Base-by-base conservation (phyloP, 768 basidiomycete species). In the Termitomyces sp. region DNA sequence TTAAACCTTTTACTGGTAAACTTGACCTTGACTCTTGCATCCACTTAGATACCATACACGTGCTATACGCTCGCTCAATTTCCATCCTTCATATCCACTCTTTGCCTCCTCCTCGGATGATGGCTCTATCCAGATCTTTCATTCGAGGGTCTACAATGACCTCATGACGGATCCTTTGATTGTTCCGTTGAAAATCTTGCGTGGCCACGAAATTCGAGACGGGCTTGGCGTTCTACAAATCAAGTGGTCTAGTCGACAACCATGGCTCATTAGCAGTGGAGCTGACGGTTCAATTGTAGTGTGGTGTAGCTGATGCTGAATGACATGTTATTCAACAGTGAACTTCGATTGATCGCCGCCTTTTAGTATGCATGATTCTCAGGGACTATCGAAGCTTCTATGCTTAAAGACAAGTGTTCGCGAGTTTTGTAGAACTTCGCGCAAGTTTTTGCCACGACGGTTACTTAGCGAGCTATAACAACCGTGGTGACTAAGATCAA, bases 21-120 rank as follows among this genome's bases (percentile, higher is more conserved):
- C 34, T 51, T 27, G 22, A 42, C 41, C 53, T 64, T 44, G 61
- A 57, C 36, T 26, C 29, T 43, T 59, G 27, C 27, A 50, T 34
- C 46, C 34, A 41, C 36, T 55, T 68, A 96, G 94, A 59, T 98
- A 98, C 71, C 97, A 99, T 74, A 77, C 90, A 5, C 88, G 90
- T 60, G 97, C 97, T 26, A 89, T 99, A 58, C 91, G 97, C 56
- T 90, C 92, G 10, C 77, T 98, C 51, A 86, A 90, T 59, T 99
- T 96, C 81, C 95, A 97, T 69, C 91, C 93, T 18, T 85, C 85
- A 46, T 94, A 96, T 73, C 97, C 97, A 27, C 83, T 99, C 24
- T 98, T 99, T 71, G 94, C 94, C 12, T 95, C 93, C 6, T 91
- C 93, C 43, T 95, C 94, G 24, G 97, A 99, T 71, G 97, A 98